Percentiles rank a stretch among this genome's conserved stretches.
phyloP scores from a whole-genome alignment of 208 protist species.

The Herpetomonas samuelpessoai region DNA sequence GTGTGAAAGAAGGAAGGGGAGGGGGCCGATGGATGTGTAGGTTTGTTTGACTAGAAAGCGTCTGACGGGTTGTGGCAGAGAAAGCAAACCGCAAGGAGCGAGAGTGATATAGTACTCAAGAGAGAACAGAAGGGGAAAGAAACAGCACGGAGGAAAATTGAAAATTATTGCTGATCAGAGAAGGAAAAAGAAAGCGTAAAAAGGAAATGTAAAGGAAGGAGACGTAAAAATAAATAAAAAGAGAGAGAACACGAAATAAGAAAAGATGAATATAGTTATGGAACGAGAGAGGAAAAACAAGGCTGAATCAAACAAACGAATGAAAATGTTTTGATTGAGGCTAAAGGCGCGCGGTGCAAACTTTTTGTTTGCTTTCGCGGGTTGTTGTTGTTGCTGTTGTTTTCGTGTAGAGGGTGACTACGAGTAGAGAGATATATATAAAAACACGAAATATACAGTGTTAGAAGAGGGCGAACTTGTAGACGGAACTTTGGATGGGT shows the following conservation, averaged over 20 bases:
- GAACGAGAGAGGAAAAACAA: slow-evolving; percentile 3
- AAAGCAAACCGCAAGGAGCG: background rate
- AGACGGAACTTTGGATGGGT: no score
- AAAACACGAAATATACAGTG: background rate
- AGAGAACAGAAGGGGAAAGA: slow-evolving; percentile 6
- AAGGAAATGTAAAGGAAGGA: background rate
- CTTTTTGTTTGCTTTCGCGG: background rate
- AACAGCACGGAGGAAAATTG: slow-evolving; percentile 5
- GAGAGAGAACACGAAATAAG: background rate
- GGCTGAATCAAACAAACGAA: slow-evolving; percentile 3
- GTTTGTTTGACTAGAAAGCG: background rate
- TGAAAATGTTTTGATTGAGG: slow-evolving; percentile 1
- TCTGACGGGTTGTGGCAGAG: background rate
- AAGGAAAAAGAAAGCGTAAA: slow-evolving; percentile 1
- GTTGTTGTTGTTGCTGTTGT: background rate
- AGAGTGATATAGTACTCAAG: background rate
- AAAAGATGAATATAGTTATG: background rate
- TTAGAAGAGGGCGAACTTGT: background rate
- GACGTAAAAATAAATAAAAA: background rate
- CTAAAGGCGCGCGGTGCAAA: background rate
- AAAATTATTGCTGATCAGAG: background rate
- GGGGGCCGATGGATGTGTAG: slow-evolving; percentile 1
- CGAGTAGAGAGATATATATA: background rate
- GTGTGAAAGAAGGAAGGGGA: slow-evolving; percentile 8
- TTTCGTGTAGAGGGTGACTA: background rate